Conservation (phyloP, 1,139 yeast species). For the Diutina scorzettiae region DNA sequence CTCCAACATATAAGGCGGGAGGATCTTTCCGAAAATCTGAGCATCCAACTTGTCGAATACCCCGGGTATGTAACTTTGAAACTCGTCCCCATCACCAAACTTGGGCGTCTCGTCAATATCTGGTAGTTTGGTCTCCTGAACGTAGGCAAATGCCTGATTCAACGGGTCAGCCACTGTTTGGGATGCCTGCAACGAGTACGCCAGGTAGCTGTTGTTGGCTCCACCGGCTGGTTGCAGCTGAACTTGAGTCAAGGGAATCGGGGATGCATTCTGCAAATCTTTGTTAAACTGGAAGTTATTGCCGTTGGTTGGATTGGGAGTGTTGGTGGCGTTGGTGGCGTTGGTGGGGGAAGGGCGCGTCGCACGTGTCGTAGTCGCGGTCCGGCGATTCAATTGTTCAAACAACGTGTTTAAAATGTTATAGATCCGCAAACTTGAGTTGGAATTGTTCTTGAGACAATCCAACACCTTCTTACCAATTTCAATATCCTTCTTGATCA, state of each 20-base stretch:
- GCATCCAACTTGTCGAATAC: slow-evolving; percentile 76
- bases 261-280: not conserved
- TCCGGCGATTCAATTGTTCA: slow-evolving; percentile 64
- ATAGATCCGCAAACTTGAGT: slow-evolving; percentile 72
- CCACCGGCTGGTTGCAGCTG: slow-evolving; percentile 2
- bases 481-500: slow-evolving; percentile 69
- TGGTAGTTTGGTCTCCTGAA: not conserved
- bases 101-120: no score
- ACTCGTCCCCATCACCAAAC: not conserved
- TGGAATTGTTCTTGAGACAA: slow-evolving; percentile 57
- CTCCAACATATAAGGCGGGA: slow-evolving; percentile 74
- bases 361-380: slow-evolving; percentile 26
- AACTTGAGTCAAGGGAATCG: not conserved
- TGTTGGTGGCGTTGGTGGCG: not conserved
- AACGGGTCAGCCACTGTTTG: slow-evolving; percentile 1
- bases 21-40: slow-evolving; percentile 68
- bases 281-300: not conserved
- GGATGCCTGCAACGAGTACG: not conserved
- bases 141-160: not conserved
- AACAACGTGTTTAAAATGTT: slow-evolving; percentile 68
- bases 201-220: not conserved
- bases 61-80: slow-evolving; percentile 50
- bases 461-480: slow-evolving; percentile 68
- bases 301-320: no score
- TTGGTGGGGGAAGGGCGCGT: not conserved